Evolutionary conservation across 805 yeast species (phyloP).

Genomic region (Vanderwaltozyma polyspora): DNA sequence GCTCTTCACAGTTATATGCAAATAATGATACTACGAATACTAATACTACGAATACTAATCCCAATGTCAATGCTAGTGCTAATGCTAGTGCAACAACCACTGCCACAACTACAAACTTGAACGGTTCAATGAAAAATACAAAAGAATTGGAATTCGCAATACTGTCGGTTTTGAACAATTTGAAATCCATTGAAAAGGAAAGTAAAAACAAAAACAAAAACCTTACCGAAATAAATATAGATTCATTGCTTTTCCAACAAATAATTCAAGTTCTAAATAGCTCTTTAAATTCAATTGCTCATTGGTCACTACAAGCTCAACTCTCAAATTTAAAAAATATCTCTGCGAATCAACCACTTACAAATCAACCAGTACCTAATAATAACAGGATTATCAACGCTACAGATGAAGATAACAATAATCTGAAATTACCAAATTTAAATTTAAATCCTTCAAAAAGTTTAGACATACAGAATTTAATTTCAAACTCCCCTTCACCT

Average conservation of each 20-base stretch:
- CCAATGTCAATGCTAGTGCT: no score
- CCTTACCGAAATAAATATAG: constrained; percentile 5
- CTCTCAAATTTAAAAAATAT: constrained; percentile 13
- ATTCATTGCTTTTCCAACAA: no score
- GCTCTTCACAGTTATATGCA: no score
- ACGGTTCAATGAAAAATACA: constrained; percentile 15
- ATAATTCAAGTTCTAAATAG: constrained; percentile 18
- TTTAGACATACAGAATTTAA: no score
- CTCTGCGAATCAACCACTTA: background rate
- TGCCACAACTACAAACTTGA: background rate
- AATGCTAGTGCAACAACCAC: background rate
- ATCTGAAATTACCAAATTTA: no score
- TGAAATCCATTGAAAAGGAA: constrained; percentile 3
- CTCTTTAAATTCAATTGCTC: constrained; percentile 21
- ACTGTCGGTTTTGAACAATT: constrained; percentile 7
- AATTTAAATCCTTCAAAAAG: no score
- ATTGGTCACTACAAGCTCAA: constrained; percentile 26
- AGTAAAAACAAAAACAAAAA: constrained; percentile 1
- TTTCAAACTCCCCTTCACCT: no score
- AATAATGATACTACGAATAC: background rate
- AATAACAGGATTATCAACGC: no score
- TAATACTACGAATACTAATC: background rate
- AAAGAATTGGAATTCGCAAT: constrained; percentile 17
- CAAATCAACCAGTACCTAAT: no score
- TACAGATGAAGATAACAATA: no score